These are phyloP conservation scores for Trichosporon sp. DNA, from an alignment of 1,284 basidiomycete genomes.

Conservation along the genomic window DNA sequence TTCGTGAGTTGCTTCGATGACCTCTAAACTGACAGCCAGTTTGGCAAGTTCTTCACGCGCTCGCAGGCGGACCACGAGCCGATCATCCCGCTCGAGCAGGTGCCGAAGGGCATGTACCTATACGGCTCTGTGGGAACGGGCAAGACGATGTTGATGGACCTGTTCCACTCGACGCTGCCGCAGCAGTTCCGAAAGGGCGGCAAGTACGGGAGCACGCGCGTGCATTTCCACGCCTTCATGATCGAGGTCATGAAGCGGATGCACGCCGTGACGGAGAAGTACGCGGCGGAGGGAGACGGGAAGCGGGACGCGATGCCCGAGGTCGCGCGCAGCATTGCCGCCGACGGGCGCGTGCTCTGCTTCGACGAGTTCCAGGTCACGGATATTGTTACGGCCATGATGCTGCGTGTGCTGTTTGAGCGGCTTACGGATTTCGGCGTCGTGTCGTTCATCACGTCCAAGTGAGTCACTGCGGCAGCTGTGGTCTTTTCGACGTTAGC, in stretches of 20 bases:
- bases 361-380: slow-evolving; percentile 99
- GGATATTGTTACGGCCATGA: slow-evolving; percentile 99
- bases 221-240: slow-evolving; percentile 99
- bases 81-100: slow-evolving; percentile 55
- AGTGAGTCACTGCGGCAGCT: slow-evolving; percentile 62
- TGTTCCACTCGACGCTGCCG: slow-evolving; percentile 90
- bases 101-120: slow-evolving; percentile 91
- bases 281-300: slow-evolving; percentile 62
- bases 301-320: slow-evolving; percentile 74
- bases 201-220: slow-evolving; percentile 68
- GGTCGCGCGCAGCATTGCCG: slow-evolving; percentile 85
- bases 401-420: slow-evolving; percentile 85
- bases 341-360: slow-evolving; percentile 81
- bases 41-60: slow-evolving; percentile 67
- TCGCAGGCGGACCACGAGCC: slow-evolving; percentile 53
- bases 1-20: slow-evolving; percentile 35
- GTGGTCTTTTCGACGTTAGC: slow-evolving; percentile 21
- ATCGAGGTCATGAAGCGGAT: slow-evolving; percentile 90
- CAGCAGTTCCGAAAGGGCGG: slow-evolving; percentile 61
- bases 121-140: slow-evolving; percentile 97
- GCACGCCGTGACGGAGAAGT: slow-evolving; percentile 66
- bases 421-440: slow-evolving; percentile 83
- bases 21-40: slow-evolving; percentile 46
- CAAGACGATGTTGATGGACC: slow-evolving; percentile 96
- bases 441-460: slow-evolving; percentile 93